These are phyloP conservation scores for Fragaria iinumae DNA, from an alignment of 306 rosid species.

Conservation along the genomic window DNA sequence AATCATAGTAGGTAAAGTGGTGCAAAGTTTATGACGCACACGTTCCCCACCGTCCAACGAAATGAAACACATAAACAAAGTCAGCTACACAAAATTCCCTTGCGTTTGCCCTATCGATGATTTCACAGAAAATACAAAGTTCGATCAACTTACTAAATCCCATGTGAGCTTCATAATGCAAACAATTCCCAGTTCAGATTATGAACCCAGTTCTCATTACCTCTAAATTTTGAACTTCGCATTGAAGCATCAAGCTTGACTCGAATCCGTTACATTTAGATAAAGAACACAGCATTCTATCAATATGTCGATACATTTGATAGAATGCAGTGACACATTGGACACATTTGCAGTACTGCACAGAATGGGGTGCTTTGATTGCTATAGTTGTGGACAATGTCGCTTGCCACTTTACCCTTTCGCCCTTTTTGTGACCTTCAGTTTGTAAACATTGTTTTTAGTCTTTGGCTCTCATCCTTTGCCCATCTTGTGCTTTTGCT, in stretches of 20 bases:
- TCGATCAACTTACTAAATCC: not conserved
- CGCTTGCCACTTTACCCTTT: not conserved
- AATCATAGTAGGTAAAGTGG: not conserved
- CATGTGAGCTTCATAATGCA: not conserved
- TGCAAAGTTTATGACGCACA: not conserved
- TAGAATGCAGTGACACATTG: not conserved
- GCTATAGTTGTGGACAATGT: too few species aligned
- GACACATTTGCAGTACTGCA: not conserved
- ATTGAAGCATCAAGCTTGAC: too few species aligned
- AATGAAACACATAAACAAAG: not conserved
- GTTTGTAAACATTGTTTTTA: not conserved
- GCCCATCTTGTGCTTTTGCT: not conserved
- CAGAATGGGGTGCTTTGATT: not conserved
- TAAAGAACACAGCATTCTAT: too few species aligned
- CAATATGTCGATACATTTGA: too few species aligned
- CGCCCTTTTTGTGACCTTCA: not conserved
- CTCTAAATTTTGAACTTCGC: not conserved
- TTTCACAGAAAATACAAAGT: not conserved
- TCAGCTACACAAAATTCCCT: not conserved
- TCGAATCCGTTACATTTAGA: too few species aligned
- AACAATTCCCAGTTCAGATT: not conserved
- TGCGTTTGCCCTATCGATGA: not conserved
- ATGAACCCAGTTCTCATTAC: not conserved
- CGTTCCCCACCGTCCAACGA: constrained; percentile 7
- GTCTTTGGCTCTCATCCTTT: not conserved